Percentiles rank a stretch among this genome's conserved stretches.
Conservation (phyloP, 495 filamentous ascomycete species). For the Xylaria palmicola region DNA sequence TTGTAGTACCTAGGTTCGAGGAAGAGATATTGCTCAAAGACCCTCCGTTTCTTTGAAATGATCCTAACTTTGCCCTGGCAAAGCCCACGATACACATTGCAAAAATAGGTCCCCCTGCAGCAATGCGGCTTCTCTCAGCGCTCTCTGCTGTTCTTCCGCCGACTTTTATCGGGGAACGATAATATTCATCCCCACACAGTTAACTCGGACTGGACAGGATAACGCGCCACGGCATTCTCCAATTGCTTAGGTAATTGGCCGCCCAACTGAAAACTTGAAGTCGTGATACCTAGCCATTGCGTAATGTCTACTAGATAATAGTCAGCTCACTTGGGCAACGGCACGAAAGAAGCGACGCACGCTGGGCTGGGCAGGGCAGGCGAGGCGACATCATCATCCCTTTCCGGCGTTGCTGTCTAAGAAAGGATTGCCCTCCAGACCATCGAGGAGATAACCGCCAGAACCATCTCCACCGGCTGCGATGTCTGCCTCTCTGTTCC, state of each 20-base stretch:
- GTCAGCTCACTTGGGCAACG: conserved; percentile 9
- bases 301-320: conserved; percentile 4
- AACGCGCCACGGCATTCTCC: not conserved
- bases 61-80: not conserved
- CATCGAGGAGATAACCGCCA: conserved; percentile 30
- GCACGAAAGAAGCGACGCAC: not conserved
- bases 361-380: not conserved
- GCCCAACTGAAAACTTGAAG: not conserved
- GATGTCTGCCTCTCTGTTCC: conserved; percentile 26
- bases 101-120: conserved; percentile 2
- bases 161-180: not conserved
- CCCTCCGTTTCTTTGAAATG: conserved; percentile 4
- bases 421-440: conserved; percentile 25
- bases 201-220: not conserved
- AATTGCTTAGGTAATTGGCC: not conserved
- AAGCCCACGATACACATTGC: conserved; percentile 1
- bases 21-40: conserved; percentile 11
- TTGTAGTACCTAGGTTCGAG: conserved; percentile 3
- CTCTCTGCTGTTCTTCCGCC: not conserved
- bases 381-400: not conserved
- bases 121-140: not conserved
- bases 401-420: not conserved
- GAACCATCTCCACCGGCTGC: conserved; percentile 24
- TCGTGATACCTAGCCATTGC: not conserved
- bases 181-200: not conserved